Base-by-base conservation (phyloP, 768 basidiomycete species). In the Lactarius akahatsu region DNA sequence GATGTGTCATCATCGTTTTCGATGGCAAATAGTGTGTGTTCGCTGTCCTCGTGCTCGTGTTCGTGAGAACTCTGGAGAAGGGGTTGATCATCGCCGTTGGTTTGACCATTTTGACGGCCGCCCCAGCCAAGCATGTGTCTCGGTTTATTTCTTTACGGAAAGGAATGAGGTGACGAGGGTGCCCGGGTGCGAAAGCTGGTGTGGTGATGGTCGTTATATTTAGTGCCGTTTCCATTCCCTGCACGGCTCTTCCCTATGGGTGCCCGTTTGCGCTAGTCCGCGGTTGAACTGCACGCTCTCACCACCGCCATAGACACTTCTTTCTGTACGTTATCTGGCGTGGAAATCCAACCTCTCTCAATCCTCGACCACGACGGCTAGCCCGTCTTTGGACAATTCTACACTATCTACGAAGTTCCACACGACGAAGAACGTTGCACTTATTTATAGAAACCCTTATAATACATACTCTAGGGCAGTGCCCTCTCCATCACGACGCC, bases 81-180 rank as follows among this genome's bases (percentile, higher is more conserved):
- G 7, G 90, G 90, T 71, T 85, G 82, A 50, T 78, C 78, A 60
- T 79, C 82, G 69, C 87, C 87, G 15, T 70, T 73, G 30, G 59
- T 59, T 16, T 45, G 68, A 34, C 64, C 62, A 38, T 65, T 66
- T 69, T 61, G 61, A 36, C 59, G 69, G 60, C 58, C 59, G 43
- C 61, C 50, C 4, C 68, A 54, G 52, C 70, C 64, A 26, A 63
- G 64, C 70, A 70, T 70, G 60, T 11, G 47, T 63, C 15, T 32
- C 34, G 23, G 30, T 52, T 30, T 47, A 10, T 23, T 43, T 43
- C 43, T 9, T 34, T 15, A 52, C 9, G 50, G 10, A 54, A 40
- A 32, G 50, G 52, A 55, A 38, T 23, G 50, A n/a, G 7, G 50
- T 54, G 61, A 47, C 20, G 34, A 28, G 26, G 16, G 34, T 50